Percentiles rank a stretch among this genome's conserved stretches.
These are phyloP conservation scores for Plantago elongata DNA, from an alignment of 257 asterid genomes.

Conservation along the genomic window DNA sequence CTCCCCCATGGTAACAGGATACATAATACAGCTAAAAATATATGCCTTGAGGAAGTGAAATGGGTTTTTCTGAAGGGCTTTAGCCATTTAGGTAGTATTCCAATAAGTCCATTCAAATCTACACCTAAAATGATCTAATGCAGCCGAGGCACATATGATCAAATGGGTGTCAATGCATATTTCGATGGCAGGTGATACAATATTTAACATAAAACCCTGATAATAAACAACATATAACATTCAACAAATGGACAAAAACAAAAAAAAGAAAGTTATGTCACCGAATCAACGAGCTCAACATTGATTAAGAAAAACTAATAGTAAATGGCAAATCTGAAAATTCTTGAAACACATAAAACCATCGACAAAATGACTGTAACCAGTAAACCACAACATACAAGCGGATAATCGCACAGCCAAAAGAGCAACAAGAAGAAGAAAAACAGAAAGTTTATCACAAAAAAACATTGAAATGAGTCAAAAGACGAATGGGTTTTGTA, in stretches of 20 bases:
- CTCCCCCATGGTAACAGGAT: too few relatives aligned
- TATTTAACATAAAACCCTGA: neutral
- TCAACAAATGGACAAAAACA: neutral
- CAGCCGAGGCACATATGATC: neutral
- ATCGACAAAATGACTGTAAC: neutral
- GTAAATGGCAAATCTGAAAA: neutral
- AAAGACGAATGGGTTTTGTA: neutral
- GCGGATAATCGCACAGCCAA: neutral
- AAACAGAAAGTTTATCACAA: neutral
- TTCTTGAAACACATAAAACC: slow-evolving; percentile 3
- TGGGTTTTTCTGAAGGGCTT: too few relatives aligned
- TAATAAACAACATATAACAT: neutral
- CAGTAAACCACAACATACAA: neutral
- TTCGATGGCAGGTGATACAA: neutral
- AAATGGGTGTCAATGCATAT: neutral
- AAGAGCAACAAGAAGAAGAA: neutral
- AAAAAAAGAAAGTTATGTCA: neutral
- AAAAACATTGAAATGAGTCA: neutral
- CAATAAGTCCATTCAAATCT: neutral
- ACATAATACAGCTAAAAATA: too few relatives aligned
- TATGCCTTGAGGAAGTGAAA: too few relatives aligned
- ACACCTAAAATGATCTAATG: neutral
- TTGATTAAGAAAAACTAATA: neutral
- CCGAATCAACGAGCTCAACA: neutral
- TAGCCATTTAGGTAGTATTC: neutral